Evolutionary conservation across 164 flowering plant species (phyloP).

Genomic region (Euptelea pleiosperma): DNA sequence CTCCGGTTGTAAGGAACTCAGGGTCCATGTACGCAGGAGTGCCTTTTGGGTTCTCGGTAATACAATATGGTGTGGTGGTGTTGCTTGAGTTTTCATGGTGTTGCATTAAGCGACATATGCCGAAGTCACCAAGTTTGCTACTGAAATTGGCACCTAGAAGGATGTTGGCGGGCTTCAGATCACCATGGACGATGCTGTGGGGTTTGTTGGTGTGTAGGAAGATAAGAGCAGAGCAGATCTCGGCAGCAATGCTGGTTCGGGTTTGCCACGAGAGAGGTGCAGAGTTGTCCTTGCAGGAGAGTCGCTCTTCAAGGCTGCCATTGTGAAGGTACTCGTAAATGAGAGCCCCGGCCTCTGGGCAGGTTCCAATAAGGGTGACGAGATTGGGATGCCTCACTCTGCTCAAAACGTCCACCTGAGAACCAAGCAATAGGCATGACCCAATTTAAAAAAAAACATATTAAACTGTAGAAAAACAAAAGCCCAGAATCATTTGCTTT

Average conservation of each 20-base stretch:
- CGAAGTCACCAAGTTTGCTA: conserved; percentile 79
- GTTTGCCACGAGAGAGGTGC: conserved; percentile 81
- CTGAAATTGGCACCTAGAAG: conserved; percentile 67
- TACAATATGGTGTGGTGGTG: conserved; percentile 26
- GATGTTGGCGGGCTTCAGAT: conserved; percentile 74
- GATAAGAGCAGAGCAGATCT: conserved; percentile 74
- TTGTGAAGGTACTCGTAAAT: conserved; percentile 77
- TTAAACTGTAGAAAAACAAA: no score
- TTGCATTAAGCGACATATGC: conserved; percentile 54
- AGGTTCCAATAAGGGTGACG: conserved; percentile 79
- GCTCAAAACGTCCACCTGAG: conserved; percentile 76
- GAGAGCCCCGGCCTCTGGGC: conserved; percentile 69
- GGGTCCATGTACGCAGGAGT: conserved; percentile 76
- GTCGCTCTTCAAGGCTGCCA: conserved; percentile 95
- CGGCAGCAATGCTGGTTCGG: conserved; percentile 68
- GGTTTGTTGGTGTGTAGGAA: conserved; percentile 73
- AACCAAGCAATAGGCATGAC: conserved; percentile 16
- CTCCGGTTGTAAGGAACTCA: conserved; percentile 66
- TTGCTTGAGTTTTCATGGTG: conserved; percentile 16
- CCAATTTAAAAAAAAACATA: neutral
- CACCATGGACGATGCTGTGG: conserved; percentile 70
- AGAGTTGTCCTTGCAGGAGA: conserved; percentile 58
- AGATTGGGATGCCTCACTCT: conserved; percentile 83
- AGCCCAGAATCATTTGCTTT: no score
- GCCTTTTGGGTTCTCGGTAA: conserved; percentile 70